Percentiles rank a stretch among this genome's conserved stretches.
phyloP scores from a whole-genome alignment of 495 filamentous ascomycete genomes.

The Xylaria castorea region DNA sequence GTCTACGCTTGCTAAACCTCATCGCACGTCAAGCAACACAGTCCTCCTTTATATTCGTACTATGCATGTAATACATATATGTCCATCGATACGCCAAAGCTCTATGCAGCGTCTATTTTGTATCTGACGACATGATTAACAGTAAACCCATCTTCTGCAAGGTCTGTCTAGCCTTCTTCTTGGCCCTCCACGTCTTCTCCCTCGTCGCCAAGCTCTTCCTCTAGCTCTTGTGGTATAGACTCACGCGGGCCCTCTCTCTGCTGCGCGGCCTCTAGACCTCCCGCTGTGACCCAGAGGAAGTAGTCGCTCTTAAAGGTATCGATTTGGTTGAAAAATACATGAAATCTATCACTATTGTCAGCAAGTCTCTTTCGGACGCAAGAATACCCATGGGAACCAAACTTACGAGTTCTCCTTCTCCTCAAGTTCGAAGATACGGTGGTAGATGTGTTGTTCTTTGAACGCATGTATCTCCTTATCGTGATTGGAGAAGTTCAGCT shows the following conservation, averaged over 20 bases:
- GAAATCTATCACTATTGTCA: conserved; percentile 60
- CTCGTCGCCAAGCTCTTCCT: conserved; percentile 42
- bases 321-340: conserved; percentile 82
- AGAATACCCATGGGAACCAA: neutral
- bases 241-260: conserved; percentile 29
- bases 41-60: neutral
- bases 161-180: conserved; percentile 30
- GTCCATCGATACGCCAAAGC: neutral
- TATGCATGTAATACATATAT: neutral
- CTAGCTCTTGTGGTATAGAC: conserved; percentile 35
- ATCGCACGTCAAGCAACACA: neutral
- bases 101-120: neutral
- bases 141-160: neutral
- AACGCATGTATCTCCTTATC: conserved; percentile 82
- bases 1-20: neutral
- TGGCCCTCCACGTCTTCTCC: conserved; percentile 35
- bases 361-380: neutral
- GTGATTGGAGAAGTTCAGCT: conserved; percentile 79
- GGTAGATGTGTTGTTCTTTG: conserved; percentile 92
- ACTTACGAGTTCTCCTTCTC: conserved; percentile 77
- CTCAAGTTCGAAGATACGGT: conserved; percentile 87
- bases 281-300: conserved; percentile 79
- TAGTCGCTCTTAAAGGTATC: conserved; percentile 75
- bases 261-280: conserved; percentile 63
- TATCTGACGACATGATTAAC: neutral